These are phyloP conservation scores for Rhizophora apiculata DNA, from an alignment of 345 rosid species.

Conservation along the genomic window DNA sequence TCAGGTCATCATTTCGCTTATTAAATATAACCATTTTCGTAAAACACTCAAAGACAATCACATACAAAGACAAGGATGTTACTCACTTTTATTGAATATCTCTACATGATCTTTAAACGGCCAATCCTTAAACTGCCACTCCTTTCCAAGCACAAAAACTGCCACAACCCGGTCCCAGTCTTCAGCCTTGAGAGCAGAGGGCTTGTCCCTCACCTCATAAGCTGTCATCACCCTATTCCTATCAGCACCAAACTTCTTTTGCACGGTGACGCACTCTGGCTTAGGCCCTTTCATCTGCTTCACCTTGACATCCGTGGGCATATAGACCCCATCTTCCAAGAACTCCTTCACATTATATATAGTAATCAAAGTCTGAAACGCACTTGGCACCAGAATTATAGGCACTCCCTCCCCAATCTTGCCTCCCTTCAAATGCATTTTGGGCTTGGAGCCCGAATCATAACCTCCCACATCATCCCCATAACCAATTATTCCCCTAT, in stretches of 20 bases:
- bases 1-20: neutral
- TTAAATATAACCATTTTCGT: neutral
- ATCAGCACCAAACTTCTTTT: conserved; percentile 94
- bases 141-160: conserved; percentile 86
- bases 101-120: conserved; percentile 95
- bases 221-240: conserved; percentile 82
- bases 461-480: conserved; percentile 54
- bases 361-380: conserved; percentile 83
- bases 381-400: conserved; percentile 88
- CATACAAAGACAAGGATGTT: conserved; percentile 18
- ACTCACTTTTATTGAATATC: conserved; percentile 88
- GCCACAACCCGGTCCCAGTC: conserved; percentile 97
- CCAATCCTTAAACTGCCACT: conserved; percentile 99
- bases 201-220: conserved; percentile 94
- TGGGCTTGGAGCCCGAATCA: conserved; percentile 54
- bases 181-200: conserved; percentile 62
- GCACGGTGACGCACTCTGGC: conserved; percentile 90
- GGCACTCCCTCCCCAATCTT: conserved; percentile 94
- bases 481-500: conserved; percentile 52
- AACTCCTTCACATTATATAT: conserved; percentile 94
- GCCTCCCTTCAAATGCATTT: conserved; percentile 65
- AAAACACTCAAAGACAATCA: neutral
- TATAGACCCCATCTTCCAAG: conserved; percentile 79
- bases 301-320: conserved; percentile 83
- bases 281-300: conserved; percentile 81